Base-by-base conservation (phyloP, 495 filamentous ascomycete genomes). In the Annulohypoxylon moriforme region DNA sequence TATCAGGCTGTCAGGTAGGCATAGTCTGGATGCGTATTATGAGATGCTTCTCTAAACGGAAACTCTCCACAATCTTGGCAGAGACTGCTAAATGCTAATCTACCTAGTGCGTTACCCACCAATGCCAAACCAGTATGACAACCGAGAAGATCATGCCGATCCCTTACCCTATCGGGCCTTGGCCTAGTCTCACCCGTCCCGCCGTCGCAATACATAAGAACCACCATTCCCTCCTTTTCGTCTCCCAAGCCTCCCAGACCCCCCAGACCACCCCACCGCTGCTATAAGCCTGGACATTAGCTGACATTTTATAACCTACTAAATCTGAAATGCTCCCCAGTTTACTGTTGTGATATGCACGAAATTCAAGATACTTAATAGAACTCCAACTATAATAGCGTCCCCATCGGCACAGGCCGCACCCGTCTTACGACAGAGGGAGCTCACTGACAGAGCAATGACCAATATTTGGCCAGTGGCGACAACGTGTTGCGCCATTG, bases 31-130 rank as follows among this genome's bases (percentile, higher is more conserved):
- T 49, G 11, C 7, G 22, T 52, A 29, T 73, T 65, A 65, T 69
- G 65, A 73, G 47, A 64, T 73, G 60, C 14, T 69, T 53, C 71
- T 73, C 42, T 46, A 73, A 69, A 52, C 4, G 71, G 71, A 18
- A 63, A 69, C 66, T 56, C 65, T 73, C 71, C 66, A 61, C 65
- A 64, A 9, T 68, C 70, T 73, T 73, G 70, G 70, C 70, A 66
- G 27, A 11, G 38, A 1, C 53, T 68, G 64, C 49, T 65, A 65
- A 69, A 62, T 58, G 42, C 27, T 61, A 66, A 73, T 68, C 61
- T 68, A 53, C 36, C 36, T 40, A 40, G 36, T 13, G n/a, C 36
- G 33, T 4, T 40, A 69, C 58, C 70, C 66, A 66, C 66, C 71
- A 63, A 73, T 60, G 66, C 62, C 38, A 63, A 69, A 60, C 42